Percentiles rank a stretch among this genome's conserved stretches.
phyloP scores from a whole-genome alignment of 208 protist genomes.

The Leishmania lainsoni region DNA sequence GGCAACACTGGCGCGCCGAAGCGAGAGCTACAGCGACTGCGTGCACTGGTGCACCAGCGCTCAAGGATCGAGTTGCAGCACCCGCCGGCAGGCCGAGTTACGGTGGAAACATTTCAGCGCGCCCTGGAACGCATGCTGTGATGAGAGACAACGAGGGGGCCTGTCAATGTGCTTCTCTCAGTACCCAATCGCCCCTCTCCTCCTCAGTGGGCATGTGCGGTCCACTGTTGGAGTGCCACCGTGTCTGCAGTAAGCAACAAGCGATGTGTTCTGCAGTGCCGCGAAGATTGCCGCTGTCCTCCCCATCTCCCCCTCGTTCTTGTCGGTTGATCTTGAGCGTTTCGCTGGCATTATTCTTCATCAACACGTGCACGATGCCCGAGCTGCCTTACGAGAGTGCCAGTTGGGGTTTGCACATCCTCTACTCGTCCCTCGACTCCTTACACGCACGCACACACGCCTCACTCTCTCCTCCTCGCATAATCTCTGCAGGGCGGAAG shows the following conservation, averaged over 20 bases:
- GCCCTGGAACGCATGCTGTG: conserved; percentile 36
- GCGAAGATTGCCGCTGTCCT: not conserved
- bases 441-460: not conserved
- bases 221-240: not conserved
- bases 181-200: not conserved
- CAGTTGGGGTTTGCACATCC: not conserved
- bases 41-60: conserved; percentile 16
- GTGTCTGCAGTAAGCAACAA: not conserved
- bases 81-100: conserved; percentile 12
- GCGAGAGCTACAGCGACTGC: conserved; percentile 13
- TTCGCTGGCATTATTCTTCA: not conserved
- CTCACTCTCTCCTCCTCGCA: not conserved
- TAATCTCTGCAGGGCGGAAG: not conserved
- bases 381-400: not conserved
- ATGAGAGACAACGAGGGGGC: not conserved
- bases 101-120: conserved; percentile 33
- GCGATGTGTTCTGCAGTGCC: not conserved
- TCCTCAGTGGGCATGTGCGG: not conserved
- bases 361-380: not conserved
- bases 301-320: not conserved
- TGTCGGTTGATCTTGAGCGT: not conserved
- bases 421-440: not conserved
- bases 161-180: not conserved
- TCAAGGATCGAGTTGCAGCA: conserved; percentile 17
- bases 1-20: not conserved